Percentiles rank a stretch among this genome's conserved stretches.
Conservation (phyloP, 352 stramenopile species). For the Phytophthora tubulina region DNA sequence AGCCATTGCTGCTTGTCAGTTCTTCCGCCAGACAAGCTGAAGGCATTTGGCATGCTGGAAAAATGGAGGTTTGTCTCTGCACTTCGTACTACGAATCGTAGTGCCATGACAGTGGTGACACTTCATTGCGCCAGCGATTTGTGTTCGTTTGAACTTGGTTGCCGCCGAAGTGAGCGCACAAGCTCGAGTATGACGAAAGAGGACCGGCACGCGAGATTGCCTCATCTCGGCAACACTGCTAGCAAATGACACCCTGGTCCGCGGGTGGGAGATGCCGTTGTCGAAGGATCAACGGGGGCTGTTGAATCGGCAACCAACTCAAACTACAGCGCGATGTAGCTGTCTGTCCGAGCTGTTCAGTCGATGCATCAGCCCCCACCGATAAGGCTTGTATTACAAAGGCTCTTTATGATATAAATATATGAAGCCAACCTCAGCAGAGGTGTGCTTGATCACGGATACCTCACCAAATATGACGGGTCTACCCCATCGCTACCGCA, state of each 20-base stretch:
- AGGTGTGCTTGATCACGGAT: slow-evolving; percentile 34
- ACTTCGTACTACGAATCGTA: slow-evolving; percentile 13
- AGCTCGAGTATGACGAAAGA: slow-evolving; percentile 14
- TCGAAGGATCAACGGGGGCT: slow-evolving; percentile 31
- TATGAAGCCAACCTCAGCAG: slow-evolving; percentile 27
- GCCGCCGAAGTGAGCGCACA: slow-evolving; percentile 8
- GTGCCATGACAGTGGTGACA: slow-evolving; percentile 30
- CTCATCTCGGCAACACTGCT: slow-evolving; percentile 21
- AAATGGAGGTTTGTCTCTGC: slow-evolving; percentile 25
- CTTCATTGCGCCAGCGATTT: slow-evolving; percentile 21
- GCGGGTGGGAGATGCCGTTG: slow-evolving; percentile 16
- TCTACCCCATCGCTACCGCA: slow-evolving; percentile 38
- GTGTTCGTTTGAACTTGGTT: slow-evolving; percentile 8
- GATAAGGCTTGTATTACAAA: slow-evolving; percentile 38
- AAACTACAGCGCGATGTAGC: background rate
- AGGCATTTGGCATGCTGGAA: slow-evolving; percentile 8
- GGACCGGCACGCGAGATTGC: slow-evolving; percentile 13
- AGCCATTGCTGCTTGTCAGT: background rate
- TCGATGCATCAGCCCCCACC: slow-evolving; percentile 10
- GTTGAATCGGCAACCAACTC: slow-evolving; percentile 1
- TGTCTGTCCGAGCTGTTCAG: slow-evolving; percentile 17
- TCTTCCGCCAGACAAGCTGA: slow-evolving; percentile 5
- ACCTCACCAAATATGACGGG: slow-evolving; percentile 41
- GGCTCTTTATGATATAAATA: slow-evolving; percentile 52
- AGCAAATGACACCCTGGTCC: slow-evolving; percentile 31